Conservation (phyloP, 2,329 filamentous ascomycete genomes). For the Ophiostoma fasciatum region DNA sequence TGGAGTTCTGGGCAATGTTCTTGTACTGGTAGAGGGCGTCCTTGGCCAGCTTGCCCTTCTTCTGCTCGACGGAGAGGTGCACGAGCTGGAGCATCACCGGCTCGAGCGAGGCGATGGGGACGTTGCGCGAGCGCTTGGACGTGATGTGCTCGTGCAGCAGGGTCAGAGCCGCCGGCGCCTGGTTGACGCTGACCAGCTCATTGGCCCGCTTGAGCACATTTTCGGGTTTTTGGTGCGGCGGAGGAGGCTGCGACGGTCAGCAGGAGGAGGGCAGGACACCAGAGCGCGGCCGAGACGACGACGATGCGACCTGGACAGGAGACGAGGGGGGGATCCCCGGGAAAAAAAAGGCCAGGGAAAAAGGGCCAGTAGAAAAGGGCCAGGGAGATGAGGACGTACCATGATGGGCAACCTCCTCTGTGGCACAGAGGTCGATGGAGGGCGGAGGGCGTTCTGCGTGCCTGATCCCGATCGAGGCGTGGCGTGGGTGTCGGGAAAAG, state of each 20-base stretch:
- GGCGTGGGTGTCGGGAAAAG: constrained; percentile 3
- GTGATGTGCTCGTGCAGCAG: constrained; percentile 98
- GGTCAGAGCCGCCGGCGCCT: constrained; percentile 80
- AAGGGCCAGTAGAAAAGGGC: background rate
- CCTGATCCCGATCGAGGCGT: constrained; percentile 3
- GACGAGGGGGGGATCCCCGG: background rate
- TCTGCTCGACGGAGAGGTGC: constrained; percentile 89
- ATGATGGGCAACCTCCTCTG: constrained; percentile 39
- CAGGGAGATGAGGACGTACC: constrained; percentile 16
- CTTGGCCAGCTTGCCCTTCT: constrained; percentile 97
- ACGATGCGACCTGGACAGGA: background rate
- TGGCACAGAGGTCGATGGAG: constrained; percentile 10
- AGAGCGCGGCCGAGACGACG: background rate
- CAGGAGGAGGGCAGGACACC: background rate
- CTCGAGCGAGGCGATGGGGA: constrained; percentile 88
- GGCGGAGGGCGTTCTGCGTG: constrained; percentile 5
- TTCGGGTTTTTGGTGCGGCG: constrained; percentile 93
- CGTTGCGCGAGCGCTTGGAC: constrained; percentile 94
- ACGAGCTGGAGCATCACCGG: constrained; percentile 97
- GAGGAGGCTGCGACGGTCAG: constrained; percentile 52
- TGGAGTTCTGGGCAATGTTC: constrained; percentile 98
- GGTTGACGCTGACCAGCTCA: constrained; percentile 95
- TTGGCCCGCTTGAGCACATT: constrained; percentile 98
- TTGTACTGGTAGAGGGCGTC: constrained; percentile 99
- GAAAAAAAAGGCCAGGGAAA: background rate